Evolutionary conservation across 163 green algal species (phyloP).

Genomic region (Chlamydomonas reinhardtii): DNA sequence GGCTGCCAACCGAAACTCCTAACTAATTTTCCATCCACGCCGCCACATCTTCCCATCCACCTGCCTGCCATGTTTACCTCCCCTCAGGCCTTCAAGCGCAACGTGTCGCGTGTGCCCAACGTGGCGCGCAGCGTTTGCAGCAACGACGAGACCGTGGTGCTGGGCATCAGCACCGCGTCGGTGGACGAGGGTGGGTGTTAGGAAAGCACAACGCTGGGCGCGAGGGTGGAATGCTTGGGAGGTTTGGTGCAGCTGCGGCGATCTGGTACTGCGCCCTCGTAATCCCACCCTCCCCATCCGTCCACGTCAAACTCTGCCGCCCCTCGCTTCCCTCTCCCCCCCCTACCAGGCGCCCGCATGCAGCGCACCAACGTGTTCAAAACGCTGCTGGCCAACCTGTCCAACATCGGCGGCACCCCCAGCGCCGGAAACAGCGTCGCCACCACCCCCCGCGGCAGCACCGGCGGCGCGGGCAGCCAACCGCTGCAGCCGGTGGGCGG

Average conservation of each 20-base stretch:
- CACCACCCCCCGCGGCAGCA: not conserved
- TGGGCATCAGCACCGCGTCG: conserved; percentile 25
- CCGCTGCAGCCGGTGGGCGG: no score
- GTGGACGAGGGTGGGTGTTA: conserved; percentile 5
- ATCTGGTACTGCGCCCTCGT: no score
- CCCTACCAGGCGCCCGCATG: conserved; percentile 1
- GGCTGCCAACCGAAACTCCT: no score
- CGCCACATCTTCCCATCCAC: no score
- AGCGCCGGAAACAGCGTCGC: not conserved
- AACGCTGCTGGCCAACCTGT: conserved; percentile 27
- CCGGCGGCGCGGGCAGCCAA: not conserved
- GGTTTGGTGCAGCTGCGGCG: no score
- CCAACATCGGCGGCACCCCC: not conserved
- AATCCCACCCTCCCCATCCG: no score
- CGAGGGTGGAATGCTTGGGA: no score
- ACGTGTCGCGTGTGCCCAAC: not conserved
- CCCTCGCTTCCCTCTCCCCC: not conserved
- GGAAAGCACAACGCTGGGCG: no score
- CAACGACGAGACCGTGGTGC: conserved; percentile 8
- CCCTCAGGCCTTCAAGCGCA: conserved; percentile 35
- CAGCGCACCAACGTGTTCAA: conserved; percentile 31
- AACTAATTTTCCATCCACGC: no score
- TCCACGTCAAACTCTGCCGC: no score
- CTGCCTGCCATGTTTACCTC: no score
- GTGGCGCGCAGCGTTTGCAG: conserved; percentile 27